Percentiles rank a stretch among this genome's conserved stretches.
Conservation (phyloP, 495 filamentous ascomycete species). For the Mytilinidion resinicola region DNA sequence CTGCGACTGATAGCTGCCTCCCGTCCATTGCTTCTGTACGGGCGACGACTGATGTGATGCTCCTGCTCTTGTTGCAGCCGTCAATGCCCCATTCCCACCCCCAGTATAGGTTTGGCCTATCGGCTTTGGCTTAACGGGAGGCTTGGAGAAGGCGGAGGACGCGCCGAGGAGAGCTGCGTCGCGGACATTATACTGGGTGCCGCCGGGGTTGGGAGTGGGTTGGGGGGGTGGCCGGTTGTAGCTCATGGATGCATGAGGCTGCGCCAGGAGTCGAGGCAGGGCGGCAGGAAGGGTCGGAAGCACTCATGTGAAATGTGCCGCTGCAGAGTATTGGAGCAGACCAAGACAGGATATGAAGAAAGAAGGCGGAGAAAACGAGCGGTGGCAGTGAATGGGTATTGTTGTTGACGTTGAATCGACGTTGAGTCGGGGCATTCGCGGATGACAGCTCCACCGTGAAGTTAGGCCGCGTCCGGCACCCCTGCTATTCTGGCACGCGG, state of each 20-base stretch:
- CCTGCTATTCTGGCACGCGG: no score
- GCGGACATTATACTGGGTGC: conserved; percentile 28
- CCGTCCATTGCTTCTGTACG: conserved; percentile 16
- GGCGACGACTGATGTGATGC: conserved; percentile 12
- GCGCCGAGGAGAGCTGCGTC: conserved; percentile 29
- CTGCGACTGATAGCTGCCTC: conserved; percentile 15
- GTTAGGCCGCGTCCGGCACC: no score
- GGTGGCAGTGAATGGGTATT: neutral
- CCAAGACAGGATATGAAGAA: neutral
- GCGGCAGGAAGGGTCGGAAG: neutral
- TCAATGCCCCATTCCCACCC: conserved; percentile 22
- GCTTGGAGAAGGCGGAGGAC: conserved; percentile 27
- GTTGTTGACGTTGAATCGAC: no score
- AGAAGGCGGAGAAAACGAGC: neutral
- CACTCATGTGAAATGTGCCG: neutral
- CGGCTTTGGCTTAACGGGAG: conserved; percentile 23
- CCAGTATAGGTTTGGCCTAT: conserved; percentile 22
- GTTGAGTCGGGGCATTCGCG: no score
- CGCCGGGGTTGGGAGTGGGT: conserved; percentile 10
- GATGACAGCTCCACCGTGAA: no score
- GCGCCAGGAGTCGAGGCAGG: conserved; percentile 4
- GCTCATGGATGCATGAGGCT: conserved; percentile 27
- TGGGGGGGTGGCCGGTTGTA: conserved; percentile 16
- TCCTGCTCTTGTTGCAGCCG: conserved; percentile 26
- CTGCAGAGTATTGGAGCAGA: neutral